Base-by-base conservation (phyloP, 495 filamentous ascomycete species). In the Penicillium fimorum region DNA sequence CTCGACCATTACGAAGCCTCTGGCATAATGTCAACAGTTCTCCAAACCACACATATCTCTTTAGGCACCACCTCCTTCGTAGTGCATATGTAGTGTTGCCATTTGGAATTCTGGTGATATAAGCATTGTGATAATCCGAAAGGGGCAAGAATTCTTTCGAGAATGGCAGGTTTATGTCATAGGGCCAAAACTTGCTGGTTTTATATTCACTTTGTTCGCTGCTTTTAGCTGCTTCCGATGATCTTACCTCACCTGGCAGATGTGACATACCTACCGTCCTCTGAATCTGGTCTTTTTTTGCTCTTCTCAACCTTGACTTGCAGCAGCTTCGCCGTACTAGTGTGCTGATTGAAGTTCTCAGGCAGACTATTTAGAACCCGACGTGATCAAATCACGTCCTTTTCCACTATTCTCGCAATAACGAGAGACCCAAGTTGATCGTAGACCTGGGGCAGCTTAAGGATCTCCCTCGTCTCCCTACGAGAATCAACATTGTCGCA, bases 241-340 rank as follows among this genome's bases (percentile, higher is more conserved):
- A 97, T 95, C 66, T 86, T 90, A 12, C 87, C 93, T 59, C 83
- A 81, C 38, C 84, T 87, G 53, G 80, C 83, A 3, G 84, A 83
- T 20, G 80, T 85, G 5, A 78, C 82, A 73, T 85, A 92, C 1
- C 89, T 89, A 55, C 89, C 89, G 22, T 89, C 91, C 65, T 93
- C 87, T 3, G 88, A 77, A 63, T 92, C 89, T 0, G 87, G 78
- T 48, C 83, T 81, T 72, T 91, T 92, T 69, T 88, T 88, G 45
- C 79, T 80, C 77, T 94, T 94, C 57, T 95, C 88, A 20, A 92
- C 79, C 58, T 96, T 83, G 13, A 93, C 90, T 47, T 85, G 84
- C 27, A 97, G 72, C 4, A 92, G 88, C 15, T 89, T 86, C 32
- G 87, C 80, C 59, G 97, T 96, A 46, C 94, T 94, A 30, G 84